Evolutionary conservation across 331 rosid genomes (phyloP).

Genomic region (Acacia concinna): DNA sequence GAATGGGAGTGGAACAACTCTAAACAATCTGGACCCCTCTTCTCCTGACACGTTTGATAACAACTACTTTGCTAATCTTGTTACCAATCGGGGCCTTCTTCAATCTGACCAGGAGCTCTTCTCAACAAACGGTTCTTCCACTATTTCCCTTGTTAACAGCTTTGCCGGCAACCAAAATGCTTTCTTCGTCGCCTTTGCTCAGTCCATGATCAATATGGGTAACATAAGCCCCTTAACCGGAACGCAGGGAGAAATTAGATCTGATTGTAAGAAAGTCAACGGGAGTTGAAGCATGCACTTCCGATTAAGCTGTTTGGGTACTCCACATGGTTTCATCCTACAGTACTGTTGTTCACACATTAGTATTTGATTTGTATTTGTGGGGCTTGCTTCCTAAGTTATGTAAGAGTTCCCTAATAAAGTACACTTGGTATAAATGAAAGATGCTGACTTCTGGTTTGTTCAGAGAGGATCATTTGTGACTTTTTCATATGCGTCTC

Average conservation of each 20-base stretch:
- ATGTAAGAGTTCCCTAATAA: not conserved
- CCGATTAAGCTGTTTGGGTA: not conserved
- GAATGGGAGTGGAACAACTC: slow-evolving; percentile 43
- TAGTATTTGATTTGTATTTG: not conserved
- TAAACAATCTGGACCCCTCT: slow-evolving; percentile 62
- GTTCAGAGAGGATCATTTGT: not conserved
- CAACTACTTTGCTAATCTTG: slow-evolving; percentile 61
- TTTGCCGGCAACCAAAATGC: slow-evolving; percentile 60
- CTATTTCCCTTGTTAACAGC: slow-evolving; percentile 53
- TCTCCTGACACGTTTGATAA: slow-evolving; percentile 63
- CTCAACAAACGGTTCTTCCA: slow-evolving; percentile 51
- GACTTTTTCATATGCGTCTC: not conserved
- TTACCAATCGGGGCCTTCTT: slow-evolving; percentile 60
- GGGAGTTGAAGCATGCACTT: slow-evolving; percentile 39
- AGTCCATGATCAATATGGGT: slow-evolving; percentile 81
- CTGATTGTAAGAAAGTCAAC: slow-evolving; percentile 59
- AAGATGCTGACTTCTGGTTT: not conserved
- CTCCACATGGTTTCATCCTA: not conserved
- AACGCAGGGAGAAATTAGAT: slow-evolving; percentile 65
- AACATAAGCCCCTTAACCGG: slow-evolving; percentile 66
- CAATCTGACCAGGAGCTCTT: slow-evolving; percentile 74
- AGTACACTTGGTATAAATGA: not conserved
- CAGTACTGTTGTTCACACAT: not conserved
- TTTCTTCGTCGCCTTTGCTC: slow-evolving; percentile 63
- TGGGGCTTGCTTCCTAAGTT: not conserved